phyloP scores from a whole-genome alignment of 371 early-diverging fungal genomes.

The Saksenaea oblongispora region DNA sequence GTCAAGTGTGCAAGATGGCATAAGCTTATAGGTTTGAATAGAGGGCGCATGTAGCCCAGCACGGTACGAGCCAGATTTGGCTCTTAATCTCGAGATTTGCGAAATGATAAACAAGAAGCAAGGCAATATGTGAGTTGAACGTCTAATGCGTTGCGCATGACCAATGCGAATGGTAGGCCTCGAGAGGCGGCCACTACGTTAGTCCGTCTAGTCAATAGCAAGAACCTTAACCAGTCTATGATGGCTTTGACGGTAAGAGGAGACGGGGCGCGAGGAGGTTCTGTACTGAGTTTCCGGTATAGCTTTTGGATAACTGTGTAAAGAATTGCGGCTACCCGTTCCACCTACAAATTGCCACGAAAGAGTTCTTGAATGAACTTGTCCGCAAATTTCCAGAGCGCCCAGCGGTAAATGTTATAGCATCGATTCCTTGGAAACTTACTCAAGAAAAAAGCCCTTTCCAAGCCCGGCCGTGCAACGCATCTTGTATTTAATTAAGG shows the following conservation, averaged over 20 bases:
- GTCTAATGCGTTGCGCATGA: background rate
- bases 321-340: slow-evolving; percentile 98
- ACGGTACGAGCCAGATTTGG: slow-evolving; percentile 74
- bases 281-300: background rate
- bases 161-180: slow-evolving; percentile 55
- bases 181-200: slow-evolving; percentile 88
- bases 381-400: slow-evolving; percentile 92
- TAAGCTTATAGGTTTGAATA: slow-evolving; percentile 9
- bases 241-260: slow-evolving; percentile 73
- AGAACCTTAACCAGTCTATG: slow-evolving; percentile 71
- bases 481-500: slow-evolving; percentile 91
- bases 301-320: slow-evolving; percentile 94
- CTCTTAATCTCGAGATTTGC: slow-evolving; percentile 89
- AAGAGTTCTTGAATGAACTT: slow-evolving; percentile 97
- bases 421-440: background rate
- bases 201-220: slow-evolving; percentile 77
- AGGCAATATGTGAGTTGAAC: slow-evolving; percentile 68
- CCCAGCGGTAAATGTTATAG: slow-evolving; percentile 64
- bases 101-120: slow-evolving; percentile 87
- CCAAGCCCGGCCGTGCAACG: slow-evolving; percentile 75
- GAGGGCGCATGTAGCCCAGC: slow-evolving; percentile 77
- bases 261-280: too few species aligned
- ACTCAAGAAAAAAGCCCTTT: slow-evolving; percentile 22
- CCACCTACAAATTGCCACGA: slow-evolving; percentile 91
- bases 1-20: background rate